Evolutionary conservation across 164 flowering plant genomes (phyloP).

Genomic region (Amborella trichopoda): DNA sequence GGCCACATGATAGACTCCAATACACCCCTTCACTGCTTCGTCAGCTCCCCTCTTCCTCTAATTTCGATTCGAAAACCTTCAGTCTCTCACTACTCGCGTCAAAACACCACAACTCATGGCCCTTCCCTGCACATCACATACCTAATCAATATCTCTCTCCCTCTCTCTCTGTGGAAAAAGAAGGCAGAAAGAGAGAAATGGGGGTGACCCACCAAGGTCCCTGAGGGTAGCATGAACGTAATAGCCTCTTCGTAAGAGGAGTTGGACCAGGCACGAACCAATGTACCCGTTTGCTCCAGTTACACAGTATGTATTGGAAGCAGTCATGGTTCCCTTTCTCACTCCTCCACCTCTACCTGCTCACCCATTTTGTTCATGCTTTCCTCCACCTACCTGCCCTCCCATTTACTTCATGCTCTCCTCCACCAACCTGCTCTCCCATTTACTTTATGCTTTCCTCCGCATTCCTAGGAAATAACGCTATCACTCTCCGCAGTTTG

Average conservation of each 20-base stretch:
- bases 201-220: slow-evolving; percentile 6
- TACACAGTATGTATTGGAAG: slow-evolving; percentile 4
- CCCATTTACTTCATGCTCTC: too few species aligned
- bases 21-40: background rate
- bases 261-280: slow-evolving; percentile 6
- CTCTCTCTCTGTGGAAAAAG: background rate
- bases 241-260: slow-evolving; percentile 3
- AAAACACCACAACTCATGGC: background rate
- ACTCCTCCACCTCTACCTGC: too few species aligned
- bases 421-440: too few species aligned
- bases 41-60: background rate
- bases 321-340: too few species aligned
- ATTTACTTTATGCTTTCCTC: too few species aligned
- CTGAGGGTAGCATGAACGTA: slow-evolving; percentile 8
- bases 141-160: background rate
- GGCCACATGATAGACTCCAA: too few species aligned
- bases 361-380: too few species aligned
- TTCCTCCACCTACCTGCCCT: too few species aligned
- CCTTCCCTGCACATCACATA: background rate
- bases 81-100: too few species aligned
- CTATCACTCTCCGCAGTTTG: too few species aligned
- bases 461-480: too few species aligned
- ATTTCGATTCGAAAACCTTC: too few species aligned
- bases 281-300: slow-evolving; percentile 7
- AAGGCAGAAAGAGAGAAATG: background rate